These are phyloP conservation scores for Trichoderma aggressivum DNA, from an alignment of 2,329 filamentous ascomycete genomes.

Conservation along the genomic window DNA sequence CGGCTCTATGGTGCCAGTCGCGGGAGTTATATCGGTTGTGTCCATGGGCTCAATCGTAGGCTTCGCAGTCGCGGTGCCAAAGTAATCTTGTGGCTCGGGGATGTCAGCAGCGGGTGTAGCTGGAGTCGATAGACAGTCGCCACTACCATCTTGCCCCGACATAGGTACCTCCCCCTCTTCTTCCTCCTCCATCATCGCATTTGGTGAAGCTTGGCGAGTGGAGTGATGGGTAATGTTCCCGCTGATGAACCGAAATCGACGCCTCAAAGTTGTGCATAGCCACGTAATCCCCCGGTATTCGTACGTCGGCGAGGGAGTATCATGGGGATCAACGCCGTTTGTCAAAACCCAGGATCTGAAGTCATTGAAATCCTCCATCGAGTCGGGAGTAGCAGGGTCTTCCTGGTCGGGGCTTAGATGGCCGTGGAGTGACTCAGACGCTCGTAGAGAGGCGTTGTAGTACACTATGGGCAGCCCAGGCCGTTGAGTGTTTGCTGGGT, in stretches of 20 bases:
- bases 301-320: slow-evolving; percentile 53
- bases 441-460: slow-evolving; percentile 64
- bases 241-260: slow-evolving; percentile 65
- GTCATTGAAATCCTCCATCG: slow-evolving; percentile 48
- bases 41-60: slow-evolving; percentile 28
- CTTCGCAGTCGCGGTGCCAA: slow-evolving; percentile 33
- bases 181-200: slow-evolving; percentile 29
- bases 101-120: slow-evolving; percentile 32
- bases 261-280: slow-evolving; percentile 67
- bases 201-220: slow-evolving; percentile 40
- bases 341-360: slow-evolving; percentile 70
- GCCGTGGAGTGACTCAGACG: slow-evolving; percentile 53
- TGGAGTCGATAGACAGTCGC: slow-evolving; percentile 38
- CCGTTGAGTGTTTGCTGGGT: slow-evolving; percentile 51
- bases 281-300: slow-evolving; percentile 64
- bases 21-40: background rate
- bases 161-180: slow-evolving; percentile 30
- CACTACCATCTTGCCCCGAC: slow-evolving; percentile 35
- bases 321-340: slow-evolving; percentile 49
- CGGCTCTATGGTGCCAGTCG: background rate
- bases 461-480: slow-evolving; percentile 61
- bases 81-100: slow-evolving; percentile 40
- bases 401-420: slow-evolving; percentile 51
- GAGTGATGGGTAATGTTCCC: slow-evolving; percentile 41
- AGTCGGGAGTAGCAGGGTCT: slow-evolving; percentile 30